Evolutionary conservation across 2,329 filamentous ascomycete species (phyloP), one percentile per base, ranked within the genome.

Genomic region (Aspergillus aculeatus): DNA sequence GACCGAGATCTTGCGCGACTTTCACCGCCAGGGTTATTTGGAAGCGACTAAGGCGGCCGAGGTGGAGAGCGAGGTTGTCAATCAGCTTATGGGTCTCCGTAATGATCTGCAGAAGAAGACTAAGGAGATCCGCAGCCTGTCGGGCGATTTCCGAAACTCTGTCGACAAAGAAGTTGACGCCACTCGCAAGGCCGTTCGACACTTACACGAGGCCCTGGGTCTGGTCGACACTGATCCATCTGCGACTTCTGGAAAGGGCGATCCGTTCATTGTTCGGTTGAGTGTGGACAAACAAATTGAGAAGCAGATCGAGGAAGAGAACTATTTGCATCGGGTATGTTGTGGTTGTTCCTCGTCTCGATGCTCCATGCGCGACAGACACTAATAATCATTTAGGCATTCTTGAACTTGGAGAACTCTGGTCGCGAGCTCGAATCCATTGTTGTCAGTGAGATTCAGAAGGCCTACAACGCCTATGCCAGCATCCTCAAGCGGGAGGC

Each of bases 391-490:
- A 26, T 54, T 19, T 59, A 96, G 90, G 95, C 95, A 10, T 97
- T 96, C 70, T 82, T 97, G 54, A 98, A 99, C 73, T 83, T 99
- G 14, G 95, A 99, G 75, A 91, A 86, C 66, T 98, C 95, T 16
- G 95, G 95, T 2, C 89, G 93, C 62, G 95, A 99, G 77, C 85
- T 99, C 2, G 95, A 99, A 77, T 90, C 92, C 0, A 98, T 99
- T 64, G 92, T 99, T 0, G 92, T 99, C 14, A 92, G 93, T 66
- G 95, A 99, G 77, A 96, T 99, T 47, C 95, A 99, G 73, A 98
- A 98, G 76, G 92, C 95, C 0, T 98, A 97, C 80, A 96, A 95
- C 69, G 92, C 93, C 2, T 92, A 96, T 68, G 91, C 93, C 24
- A 90, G 89, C 56, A 96, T 98, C 64, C 81, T 98, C 62, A 96